Evolutionary conservation across 805 yeast species (phyloP).

Genomic region (Metschnikowia borealis): DNA sequence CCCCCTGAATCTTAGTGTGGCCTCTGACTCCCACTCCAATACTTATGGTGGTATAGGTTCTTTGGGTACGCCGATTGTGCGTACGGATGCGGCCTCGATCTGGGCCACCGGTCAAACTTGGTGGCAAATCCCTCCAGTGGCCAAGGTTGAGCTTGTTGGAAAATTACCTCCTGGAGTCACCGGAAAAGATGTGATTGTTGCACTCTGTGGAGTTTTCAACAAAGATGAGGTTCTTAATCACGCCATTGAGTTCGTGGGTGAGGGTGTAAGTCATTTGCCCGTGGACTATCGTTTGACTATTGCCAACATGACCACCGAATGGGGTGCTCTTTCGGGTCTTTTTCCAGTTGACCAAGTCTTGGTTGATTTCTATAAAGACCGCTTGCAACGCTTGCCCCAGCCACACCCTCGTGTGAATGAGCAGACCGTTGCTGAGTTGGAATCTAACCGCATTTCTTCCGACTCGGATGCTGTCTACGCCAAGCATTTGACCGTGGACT

Average conservation of each 20-base stretch:
- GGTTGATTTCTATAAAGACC: constrained; percentile 67
- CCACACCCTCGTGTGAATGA: constrained; percentile 81
- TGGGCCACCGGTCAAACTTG: constrained; percentile 99
- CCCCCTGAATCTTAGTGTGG: constrained; percentile 89
- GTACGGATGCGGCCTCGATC: constrained; percentile 98
- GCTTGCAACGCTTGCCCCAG: constrained; percentile 57
- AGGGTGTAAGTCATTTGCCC: constrained; percentile 62
- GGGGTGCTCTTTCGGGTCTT: constrained; percentile 79
- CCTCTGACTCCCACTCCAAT: constrained; percentile 96
- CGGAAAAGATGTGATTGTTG: constrained; percentile 96
- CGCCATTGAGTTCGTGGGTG: constrained; percentile 91
- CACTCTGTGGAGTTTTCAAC: constrained; percentile 90
- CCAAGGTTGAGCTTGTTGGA: constrained; percentile 83
- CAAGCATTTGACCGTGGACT: constrained; percentile 78
- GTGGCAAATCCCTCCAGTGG: constrained; percentile 99
- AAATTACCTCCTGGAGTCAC: constrained; percentile 80
- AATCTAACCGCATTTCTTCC: constrained; percentile 43
- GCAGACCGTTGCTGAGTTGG: constrained; percentile 51
- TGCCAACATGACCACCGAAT: constrained; percentile 22
- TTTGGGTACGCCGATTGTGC: constrained; percentile 93
- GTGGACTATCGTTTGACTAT: constrained; percentile 47
- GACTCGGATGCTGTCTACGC: constrained; percentile 85
- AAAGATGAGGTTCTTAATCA: constrained; percentile 90
- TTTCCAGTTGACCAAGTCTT: constrained; percentile 91
- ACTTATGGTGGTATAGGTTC: constrained; percentile 97